Evolutionary conservation across 441 rosid genomes (phyloP).

Genomic region (Hura crepitans): DNA sequence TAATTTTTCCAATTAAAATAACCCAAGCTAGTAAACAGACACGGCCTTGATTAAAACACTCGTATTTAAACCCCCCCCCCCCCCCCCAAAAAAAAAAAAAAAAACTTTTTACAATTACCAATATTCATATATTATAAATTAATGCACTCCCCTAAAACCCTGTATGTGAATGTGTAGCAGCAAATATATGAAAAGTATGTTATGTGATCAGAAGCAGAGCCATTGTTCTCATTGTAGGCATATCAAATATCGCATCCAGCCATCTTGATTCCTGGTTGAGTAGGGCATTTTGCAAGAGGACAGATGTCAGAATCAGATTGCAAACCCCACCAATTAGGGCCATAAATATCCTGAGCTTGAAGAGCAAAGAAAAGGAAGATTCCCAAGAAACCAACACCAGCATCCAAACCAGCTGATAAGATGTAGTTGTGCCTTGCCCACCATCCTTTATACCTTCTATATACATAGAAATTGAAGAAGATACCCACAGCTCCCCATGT

Average conservation of each 20-base stretch:
- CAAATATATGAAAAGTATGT: too few species aligned
- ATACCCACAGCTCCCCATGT: slow-evolving; percentile 65
- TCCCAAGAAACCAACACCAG: slow-evolving; percentile 69
- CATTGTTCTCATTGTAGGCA: neutral
- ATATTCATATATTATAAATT: too few species aligned
- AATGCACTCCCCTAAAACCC: too few species aligned
- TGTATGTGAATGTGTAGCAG: too few species aligned
- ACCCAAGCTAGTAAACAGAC: too few species aligned
- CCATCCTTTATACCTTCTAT: slow-evolving; percentile 56
- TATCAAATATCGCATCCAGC: slow-evolving; percentile 43
- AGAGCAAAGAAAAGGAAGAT: slow-evolving; percentile 52
- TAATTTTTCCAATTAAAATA: too few species aligned
- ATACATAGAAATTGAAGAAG: slow-evolving; percentile 61
- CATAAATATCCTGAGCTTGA: slow-evolving; percentile 42
- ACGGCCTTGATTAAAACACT: too few species aligned
- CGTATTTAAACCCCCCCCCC: too few species aligned
- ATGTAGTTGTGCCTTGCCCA: slow-evolving; percentile 81
- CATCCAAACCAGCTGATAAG: slow-evolving; percentile 69
- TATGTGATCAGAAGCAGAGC: neutral
- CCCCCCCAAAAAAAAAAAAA: too few species aligned
- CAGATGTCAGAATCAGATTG: slow-evolving; percentile 43
- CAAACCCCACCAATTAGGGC: slow-evolving; percentile 72
- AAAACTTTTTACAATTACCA: too few species aligned
- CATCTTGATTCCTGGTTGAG: slow-evolving; percentile 52
- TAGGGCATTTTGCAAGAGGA: slow-evolving; percentile 55